Evolutionary conservation across 305 asterid species (phyloP), one percentile per base, ranked within the genome.

Genomic region (Fraxinus sp.): DNA sequence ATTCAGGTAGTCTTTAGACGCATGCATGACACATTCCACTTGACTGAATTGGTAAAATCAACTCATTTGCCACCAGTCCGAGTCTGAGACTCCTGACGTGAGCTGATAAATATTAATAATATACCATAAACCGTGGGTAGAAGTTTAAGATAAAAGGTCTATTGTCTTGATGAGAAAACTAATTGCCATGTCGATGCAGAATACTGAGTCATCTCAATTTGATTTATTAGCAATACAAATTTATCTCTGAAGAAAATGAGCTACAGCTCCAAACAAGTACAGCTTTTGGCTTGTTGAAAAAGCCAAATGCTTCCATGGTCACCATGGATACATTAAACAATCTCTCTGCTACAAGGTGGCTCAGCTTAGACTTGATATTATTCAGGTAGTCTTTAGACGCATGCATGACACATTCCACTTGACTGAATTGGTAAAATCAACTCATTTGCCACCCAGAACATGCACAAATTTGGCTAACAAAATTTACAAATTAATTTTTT

Each of bases 391-490:
- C 18, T 72, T 32, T 59, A 39, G 16, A 3, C 70, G 18, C 16
- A 52, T 39, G 39, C 9, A 62, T 74, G 16, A 36, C 66, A 77
- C 18, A 77, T 64, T 79, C 64, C 68, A 33, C 59, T 75, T 76
- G 36, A 30, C 59, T 41, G 41, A 68, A 70, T 36, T 9, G 35
- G 24, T 44, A 64, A 52, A 49, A 74, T 49, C 52, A 46, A 79
- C 20, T 41, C 26, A 22, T 70, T 70, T 70, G 70, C 73, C 55
- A 74, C 11, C 52, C 79, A 55, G 64, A 78, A 6, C 76, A 79
- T 36, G 55, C 49, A 59, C 30, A 66, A 80, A 57, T 71, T 84
- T 59, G 41, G 77, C 49, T 68, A n/a, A 77, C 30, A 49, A 68
- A 68, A 33, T 20, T 6, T 57, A 55, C 20, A 77, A 62, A 74